A percentile compares a stretch with the other conserved stretches of the same genome.
Conservation (phyloP, 2,329 filamentous ascomycete species). For the Pestalotiopsis sp. region DNA sequence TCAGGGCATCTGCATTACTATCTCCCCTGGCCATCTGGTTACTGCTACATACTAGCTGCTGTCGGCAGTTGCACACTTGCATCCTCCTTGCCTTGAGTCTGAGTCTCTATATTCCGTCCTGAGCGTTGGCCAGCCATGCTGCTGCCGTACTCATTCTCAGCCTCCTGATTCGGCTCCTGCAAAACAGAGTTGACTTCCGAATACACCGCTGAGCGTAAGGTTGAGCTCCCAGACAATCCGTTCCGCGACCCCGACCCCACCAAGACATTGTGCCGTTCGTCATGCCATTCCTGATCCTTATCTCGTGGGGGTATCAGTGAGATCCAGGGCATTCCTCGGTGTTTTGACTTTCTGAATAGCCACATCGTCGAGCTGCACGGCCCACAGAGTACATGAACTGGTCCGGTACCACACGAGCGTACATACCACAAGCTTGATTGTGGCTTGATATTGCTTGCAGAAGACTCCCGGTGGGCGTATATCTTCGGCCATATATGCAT, state of each 20-base stretch:
- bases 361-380: background rate
- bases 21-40: background rate
- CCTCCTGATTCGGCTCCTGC: background rate
- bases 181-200: background rate
- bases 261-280: background rate
- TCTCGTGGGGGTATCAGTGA: background rate
- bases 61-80: background rate
- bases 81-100: background rate
- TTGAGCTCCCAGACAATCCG: background rate
- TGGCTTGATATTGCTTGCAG: background rate
- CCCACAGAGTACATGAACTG: background rate
- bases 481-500: background rate
- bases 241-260: background rate
- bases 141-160: background rate
- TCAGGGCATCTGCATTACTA: background rate
- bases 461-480: background rate
- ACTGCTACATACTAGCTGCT: too few species aligned
- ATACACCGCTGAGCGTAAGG: background rate
- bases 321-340: background rate
- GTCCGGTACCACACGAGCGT: background rate
- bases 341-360: background rate
- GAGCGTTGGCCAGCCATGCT: background rate
- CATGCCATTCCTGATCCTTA: background rate
- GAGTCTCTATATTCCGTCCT: background rate
- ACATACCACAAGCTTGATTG: background rate